Conservation (phyloP, 2,329 filamentous ascomycete species). For the Colletotrichum sublineola region DNA sequence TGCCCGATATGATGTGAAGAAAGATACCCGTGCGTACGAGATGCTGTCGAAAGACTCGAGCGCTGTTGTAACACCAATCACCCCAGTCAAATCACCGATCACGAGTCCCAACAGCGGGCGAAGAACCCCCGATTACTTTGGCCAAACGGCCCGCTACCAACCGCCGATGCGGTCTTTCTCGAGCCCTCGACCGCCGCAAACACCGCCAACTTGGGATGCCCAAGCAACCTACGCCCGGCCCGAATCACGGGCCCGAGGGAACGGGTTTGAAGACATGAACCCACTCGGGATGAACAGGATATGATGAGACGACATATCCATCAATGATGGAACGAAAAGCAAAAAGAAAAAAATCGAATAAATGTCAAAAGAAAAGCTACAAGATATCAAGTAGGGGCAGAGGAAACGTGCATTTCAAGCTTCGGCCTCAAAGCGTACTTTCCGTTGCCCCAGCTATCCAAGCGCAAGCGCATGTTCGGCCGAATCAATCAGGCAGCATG, state of each 20-base stretch:
- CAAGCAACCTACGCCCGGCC: conserved; percentile 55
- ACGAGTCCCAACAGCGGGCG: conserved; percentile 53
- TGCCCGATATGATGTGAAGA: conserved; percentile 72
- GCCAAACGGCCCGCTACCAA: conserved; percentile 66
- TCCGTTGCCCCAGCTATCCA: conserved; percentile 1
- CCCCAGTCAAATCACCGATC: conserved; percentile 53
- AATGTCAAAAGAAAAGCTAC: conserved; percentile 3
- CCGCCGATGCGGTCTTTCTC: conserved; percentile 69
- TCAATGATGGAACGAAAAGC: conserved; percentile 23
- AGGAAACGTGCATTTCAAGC: not conserved
- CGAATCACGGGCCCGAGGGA: conserved; percentile 45
- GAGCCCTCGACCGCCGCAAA: conserved; percentile 64
- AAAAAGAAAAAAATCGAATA: conserved; percentile 20
- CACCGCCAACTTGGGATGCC: conserved; percentile 57
- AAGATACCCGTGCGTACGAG: conserved; percentile 80
- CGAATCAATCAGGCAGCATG: conserved; percentile 12
- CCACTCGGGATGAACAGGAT: conserved; percentile 70
- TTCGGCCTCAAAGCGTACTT: conserved; percentile 12
- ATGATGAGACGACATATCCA: conserved; percentile 48
- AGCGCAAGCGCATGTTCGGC: conserved; percentile 14
- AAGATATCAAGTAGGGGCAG: not conserved
- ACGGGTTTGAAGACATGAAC: conserved; percentile 60
- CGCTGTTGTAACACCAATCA: conserved; percentile 66
- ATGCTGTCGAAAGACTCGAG: conserved; percentile 77
- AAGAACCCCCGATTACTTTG: conserved; percentile 69